Base-by-base conservation (phyloP, 2,329 filamentous ascomycete species). In the Trichoderma sp. region DNA sequence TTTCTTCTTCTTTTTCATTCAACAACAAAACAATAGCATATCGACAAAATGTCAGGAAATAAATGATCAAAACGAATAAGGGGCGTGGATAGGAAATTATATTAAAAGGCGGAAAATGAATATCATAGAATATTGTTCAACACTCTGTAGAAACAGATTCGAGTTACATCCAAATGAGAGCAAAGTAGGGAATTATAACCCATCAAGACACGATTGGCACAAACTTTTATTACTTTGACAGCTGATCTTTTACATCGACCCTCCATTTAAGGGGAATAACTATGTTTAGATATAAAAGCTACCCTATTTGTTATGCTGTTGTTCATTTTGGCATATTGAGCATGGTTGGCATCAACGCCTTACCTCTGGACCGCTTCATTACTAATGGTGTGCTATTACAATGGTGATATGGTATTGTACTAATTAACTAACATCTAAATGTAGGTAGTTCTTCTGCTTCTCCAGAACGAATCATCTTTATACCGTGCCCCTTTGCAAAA, bases 61-160 rank as follows among this genome's bases (percentile, higher is more conserved):
- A 55, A 31, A 40, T 33, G 29, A 56, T 56, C 24, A 64, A 29
- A 40, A 65, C 33, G 13, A 53, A n/a, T 11, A 65, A n/a, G 10
- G 14, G 27, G 55, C 16, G 62, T 24, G 27, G 35, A 24, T 19
- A 13, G 37, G 7, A 29, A 33, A 66, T 27, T 35, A 58, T 4
- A 43, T n/a, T 16, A 37, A 52, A 66, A 16, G 35, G 57, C 49
- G 47, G 24, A 29, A 40, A 27, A 59, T 21, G 35, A 49, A 59
- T 58, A 52, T 66, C 55, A 58, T 66, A 66, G 55, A 66, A 59
- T 13, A 65, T 56, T 19, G 21, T 40, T 37, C 43, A 64, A 43
- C 49, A 59, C 61, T 64, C 49, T 64, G 53, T 58, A 66, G 55
- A 58, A 57, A 37, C 40, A 66, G 55, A 49, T 49, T 58, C 16